phyloP scores from a whole-genome alignment of 176 grass and related monocot genomes.

The Urochloa ruziziensis region DNA sequence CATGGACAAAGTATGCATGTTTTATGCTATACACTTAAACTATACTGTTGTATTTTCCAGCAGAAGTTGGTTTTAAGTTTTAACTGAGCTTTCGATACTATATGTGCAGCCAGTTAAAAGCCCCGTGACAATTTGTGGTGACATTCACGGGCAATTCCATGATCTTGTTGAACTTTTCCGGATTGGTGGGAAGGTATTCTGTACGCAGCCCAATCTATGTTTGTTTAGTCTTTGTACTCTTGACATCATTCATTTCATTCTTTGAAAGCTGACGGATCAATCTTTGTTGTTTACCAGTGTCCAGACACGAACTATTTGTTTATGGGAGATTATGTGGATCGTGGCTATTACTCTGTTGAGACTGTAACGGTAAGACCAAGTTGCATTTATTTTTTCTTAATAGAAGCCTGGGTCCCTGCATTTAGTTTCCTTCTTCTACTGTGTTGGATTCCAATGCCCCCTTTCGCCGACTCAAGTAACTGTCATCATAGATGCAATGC shows the following conservation, averaged over 20 bases:
- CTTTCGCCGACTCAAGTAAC: not conserved
- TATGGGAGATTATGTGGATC: constrained; percentile 94
- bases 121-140: constrained; percentile 85
- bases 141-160: constrained; percentile 93
- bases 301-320: constrained; percentile 95
- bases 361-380: constrained; percentile 71
- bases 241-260: not conserved
- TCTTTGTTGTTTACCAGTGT: constrained; percentile 55
- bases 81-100: constrained; percentile 5
- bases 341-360: constrained; percentile 94
- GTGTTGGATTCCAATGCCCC: not conserved
- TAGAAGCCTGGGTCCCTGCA: not conserved
- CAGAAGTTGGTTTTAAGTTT: not conserved
- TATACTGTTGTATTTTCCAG: not conserved
- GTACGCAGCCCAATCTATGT: not conserved
- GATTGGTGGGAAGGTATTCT: constrained; percentile 74
- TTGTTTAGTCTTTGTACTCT: not conserved
- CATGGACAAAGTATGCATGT: not conserved
- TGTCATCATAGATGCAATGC: not conserved
- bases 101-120: constrained; percentile 72
- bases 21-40: not conserved
- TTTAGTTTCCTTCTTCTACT: not conserved
- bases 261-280: constrained; percentile 13
- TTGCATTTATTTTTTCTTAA: not conserved
- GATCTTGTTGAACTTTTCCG: constrained; percentile 81